These are phyloP conservation scores for Seiridium cupressi DNA, from an alignment of 2,329 filamentous ascomycete genomes.

Conservation along the genomic window DNA sequence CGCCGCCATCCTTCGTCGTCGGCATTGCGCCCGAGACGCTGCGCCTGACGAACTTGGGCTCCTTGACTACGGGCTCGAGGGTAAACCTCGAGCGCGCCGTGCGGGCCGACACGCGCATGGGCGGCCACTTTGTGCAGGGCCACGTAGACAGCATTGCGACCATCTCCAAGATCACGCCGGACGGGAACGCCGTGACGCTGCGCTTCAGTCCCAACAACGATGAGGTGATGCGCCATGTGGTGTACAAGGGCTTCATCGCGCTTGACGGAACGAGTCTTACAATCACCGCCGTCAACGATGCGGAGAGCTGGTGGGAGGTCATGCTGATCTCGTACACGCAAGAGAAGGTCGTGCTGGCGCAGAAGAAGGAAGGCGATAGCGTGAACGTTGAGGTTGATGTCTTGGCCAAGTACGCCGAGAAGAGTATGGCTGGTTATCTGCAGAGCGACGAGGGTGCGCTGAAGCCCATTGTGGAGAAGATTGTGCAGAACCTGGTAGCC, in stretches of 20 bases:
- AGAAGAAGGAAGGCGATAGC: slow-evolving; percentile 74
- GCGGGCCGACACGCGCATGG: slow-evolving; percentile 88
- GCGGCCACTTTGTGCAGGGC: slow-evolving; percentile 96
- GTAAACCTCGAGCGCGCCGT: slow-evolving; percentile 97
- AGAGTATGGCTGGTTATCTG: slow-evolving; percentile 83
- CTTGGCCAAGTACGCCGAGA: slow-evolving; percentile 81
- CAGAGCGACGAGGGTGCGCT: slow-evolving; percentile 38
- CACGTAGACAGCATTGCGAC: slow-evolving; percentile 90
- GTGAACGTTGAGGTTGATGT: slow-evolving; percentile 95
- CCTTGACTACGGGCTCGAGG: slow-evolving; percentile 59
- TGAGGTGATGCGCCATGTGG: slow-evolving; percentile 77
- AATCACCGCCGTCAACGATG: slow-evolving; percentile 81
- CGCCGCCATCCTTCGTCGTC: slow-evolving; percentile 70
- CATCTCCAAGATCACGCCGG: slow-evolving; percentile 69
- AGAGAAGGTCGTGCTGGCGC: slow-evolving; percentile 80
- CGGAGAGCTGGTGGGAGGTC: slow-evolving; percentile 82
- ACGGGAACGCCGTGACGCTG: slow-evolving; percentile 89
- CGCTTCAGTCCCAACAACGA: slow-evolving; percentile 71
- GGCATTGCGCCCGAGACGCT: slow-evolving; percentile 95
- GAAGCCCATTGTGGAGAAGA: slow-evolving; percentile 64
- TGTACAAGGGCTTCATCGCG: slow-evolving; percentile 94
- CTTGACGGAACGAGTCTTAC: slow-evolving; percentile 95
- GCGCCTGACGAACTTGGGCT: slow-evolving; percentile 90
- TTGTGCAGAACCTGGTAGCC: slow-evolving; percentile 73
- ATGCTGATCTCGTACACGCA: slow-evolving; percentile 98